These are phyloP conservation scores for Leccinum boreale DNA, from an alignment of 768 basidiomycete species.

Conservation along the genomic window DNA sequence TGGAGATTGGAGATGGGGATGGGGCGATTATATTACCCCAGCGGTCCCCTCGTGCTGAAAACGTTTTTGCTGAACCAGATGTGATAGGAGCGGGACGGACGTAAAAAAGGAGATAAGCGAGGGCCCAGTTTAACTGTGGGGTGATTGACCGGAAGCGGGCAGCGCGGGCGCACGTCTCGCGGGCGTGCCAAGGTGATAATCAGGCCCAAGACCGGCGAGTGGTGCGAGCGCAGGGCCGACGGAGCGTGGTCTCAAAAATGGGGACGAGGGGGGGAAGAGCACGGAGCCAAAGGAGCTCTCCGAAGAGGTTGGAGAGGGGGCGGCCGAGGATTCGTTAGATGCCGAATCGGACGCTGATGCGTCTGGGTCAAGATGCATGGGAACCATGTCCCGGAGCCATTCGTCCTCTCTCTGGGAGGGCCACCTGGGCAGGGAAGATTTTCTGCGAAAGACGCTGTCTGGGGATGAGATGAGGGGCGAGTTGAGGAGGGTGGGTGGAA, in stretches of 20 bases:
- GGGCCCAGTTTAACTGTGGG: slow-evolving; percentile 9
- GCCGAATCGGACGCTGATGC: slow-evolving; percentile 6
- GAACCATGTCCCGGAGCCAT: slow-evolving; percentile 66
- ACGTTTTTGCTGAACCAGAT: slow-evolving; percentile 14
- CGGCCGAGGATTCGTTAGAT: background rate
- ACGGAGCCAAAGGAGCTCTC: slow-evolving; percentile 13
- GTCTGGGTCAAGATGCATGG: slow-evolving; percentile 26
- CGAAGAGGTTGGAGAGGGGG: slow-evolving; percentile 22
- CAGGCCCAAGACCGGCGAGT: background rate
- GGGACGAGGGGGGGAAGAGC: slow-evolving; percentile 14
- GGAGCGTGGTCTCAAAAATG: slow-evolving; percentile 24
- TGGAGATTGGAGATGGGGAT: background rate
- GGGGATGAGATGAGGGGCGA: slow-evolving; percentile 55
- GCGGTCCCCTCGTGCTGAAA: slow-evolving; percentile 21
- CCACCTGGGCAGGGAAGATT: slow-evolving; percentile 29
- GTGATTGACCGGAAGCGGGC: slow-evolving; percentile 6
- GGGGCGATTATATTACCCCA: background rate
- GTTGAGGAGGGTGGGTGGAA: slow-evolving; percentile 55
- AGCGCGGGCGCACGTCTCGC: slow-evolving; percentile 1
- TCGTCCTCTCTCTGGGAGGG: slow-evolving; percentile 52
- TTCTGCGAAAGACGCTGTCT: slow-evolving; percentile 45
- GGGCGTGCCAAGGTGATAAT: background rate
- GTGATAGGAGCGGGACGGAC: slow-evolving; percentile 5
- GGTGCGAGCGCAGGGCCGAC: slow-evolving; percentile 7
- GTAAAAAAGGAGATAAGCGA: slow-evolving; percentile 22